These are phyloP conservation scores for Inosperma sp. DNA, from an alignment of 768 basidiomycete genomes.

Conservation along the genomic window DNA sequence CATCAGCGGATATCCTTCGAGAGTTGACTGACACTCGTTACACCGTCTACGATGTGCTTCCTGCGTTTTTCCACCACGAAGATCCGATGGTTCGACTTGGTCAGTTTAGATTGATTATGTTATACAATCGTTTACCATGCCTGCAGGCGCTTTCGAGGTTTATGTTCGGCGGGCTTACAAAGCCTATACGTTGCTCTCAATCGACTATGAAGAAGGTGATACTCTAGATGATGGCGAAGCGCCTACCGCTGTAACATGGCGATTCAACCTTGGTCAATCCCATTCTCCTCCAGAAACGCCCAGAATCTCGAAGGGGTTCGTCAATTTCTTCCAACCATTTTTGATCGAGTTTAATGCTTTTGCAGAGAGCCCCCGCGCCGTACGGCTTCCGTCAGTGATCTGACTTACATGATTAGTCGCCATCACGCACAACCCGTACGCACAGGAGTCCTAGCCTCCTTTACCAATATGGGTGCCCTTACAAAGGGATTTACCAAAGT, in stretches of 20 bases:
- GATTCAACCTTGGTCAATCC: slow-evolving; percentile 89
- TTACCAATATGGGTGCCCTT: slow-evolving; percentile 68
- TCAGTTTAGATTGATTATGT: slow-evolving; percentile 30
- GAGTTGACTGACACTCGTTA: slow-evolving; percentile 96
- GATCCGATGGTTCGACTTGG: slow-evolving; percentile 84
- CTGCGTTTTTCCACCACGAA: slow-evolving; percentile 86
- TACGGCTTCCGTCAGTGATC: slow-evolving; percentile 90
- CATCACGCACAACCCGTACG: slow-evolving; percentile 87
- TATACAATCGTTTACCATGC: slow-evolving; percentile 3
- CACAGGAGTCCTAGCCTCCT: slow-evolving; percentile 88
- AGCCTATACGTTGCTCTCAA: slow-evolving; percentile 84
- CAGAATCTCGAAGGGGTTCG: slow-evolving; percentile 49
- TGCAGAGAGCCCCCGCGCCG: slow-evolving; percentile 52
- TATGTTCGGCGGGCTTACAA: slow-evolving; percentile 95
- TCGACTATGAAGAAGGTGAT: slow-evolving; percentile 95
- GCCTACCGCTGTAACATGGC: slow-evolving; percentile 82
- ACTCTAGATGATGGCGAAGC: slow-evolving; percentile 77
- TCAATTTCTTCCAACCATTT: neutral
- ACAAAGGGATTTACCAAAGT: slow-evolving; percentile 71
- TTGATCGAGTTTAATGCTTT: slow-evolving; percentile 10
- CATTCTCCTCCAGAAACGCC: slow-evolving; percentile 86
- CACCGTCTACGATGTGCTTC: slow-evolving; percentile 95
- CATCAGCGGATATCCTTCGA: slow-evolving; percentile 79
- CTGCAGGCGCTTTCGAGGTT: slow-evolving; percentile 85
- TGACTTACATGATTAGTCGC: slow-evolving; percentile 86